Conservation (phyloP, 139 green algal genomes). For the Diplosphaera chodatii region DNA sequence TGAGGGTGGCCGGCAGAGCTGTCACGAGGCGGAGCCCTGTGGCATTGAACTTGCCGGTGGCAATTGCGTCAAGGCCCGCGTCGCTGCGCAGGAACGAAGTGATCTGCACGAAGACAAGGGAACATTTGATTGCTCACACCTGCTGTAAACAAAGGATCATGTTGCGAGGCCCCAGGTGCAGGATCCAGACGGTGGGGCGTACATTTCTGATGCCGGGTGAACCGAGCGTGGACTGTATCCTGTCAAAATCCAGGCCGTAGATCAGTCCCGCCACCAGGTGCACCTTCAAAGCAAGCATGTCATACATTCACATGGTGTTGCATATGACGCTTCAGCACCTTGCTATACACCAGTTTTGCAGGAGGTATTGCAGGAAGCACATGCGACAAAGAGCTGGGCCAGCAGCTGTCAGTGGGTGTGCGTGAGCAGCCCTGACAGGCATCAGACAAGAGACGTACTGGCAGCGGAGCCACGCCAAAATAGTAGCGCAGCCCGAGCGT, state of each 20-base stretch:
- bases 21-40: neutral
- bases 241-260: neutral
- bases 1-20: neutral
- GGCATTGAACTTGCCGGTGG: neutral
- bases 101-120: neutral
- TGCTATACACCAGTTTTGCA: no score
- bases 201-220: neutral
- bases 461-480: neutral
- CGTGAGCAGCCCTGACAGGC: no score
- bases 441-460: no score
- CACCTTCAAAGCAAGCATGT: neutral
- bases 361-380: no score
- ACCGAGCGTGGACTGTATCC: neutral
- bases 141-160: no score
- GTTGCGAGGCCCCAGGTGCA: no score
- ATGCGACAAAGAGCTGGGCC: no score
- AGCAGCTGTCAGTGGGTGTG: no score
- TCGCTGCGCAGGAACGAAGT: neutral
- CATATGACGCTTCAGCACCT: no score
- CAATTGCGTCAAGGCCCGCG: neutral
- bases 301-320: no score
- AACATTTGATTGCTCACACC: no score
- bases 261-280: neutral
- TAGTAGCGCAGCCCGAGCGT: neutral
- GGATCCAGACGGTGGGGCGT: neutral